Base-by-base conservation (phyloP, 2,329 filamentous ascomycete species). In the Clarireedia homoeocarpa region DNA sequence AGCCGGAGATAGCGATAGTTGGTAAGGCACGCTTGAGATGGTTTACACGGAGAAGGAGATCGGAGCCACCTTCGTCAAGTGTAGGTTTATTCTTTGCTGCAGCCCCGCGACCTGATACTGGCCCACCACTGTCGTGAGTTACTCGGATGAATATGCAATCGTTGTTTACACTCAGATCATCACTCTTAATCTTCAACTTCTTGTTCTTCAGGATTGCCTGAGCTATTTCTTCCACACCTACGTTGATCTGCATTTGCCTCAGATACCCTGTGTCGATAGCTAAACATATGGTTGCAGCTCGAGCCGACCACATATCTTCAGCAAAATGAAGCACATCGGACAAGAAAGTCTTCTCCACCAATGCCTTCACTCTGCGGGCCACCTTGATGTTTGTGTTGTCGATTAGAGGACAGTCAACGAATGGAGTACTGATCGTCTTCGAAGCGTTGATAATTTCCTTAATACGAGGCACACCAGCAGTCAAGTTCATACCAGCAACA, bases 371-470 rank as follows among this genome's bases (percentile, higher is more conserved):
- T 42, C 96, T 84, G 34, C 86, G 84, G n/a, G 92, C 94, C 2
- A 88, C 89, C 62, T 85, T 81, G 54, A 94, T 83, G 62, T 86
- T 82, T 55, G 80, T 75, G 58, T 85, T 83, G 67, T 91, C 94
- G 61, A 89, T 80, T 5, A 97, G 77, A 4, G 89, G 86, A 67
- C 94, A 97, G 5, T 82, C 84, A 63, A 99, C 95, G 68, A 99
- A 87, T 0, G 94, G 94, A 0, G 94, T 99, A 71, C 88, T 95
- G 72, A 99, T 99, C 50, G 78, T 77, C 70, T 91, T 95, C 7
- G 91, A 96, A 5, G 94, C 94, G 73, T 99, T 99, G 83, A 99
- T 99, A 64, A 99, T 99, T 78, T 99, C 94, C 75, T 99, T 99
- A 77, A 99, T 99, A 85, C 94, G 92, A 1, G 94, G 94, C 6